Conservation (phyloP, 2,329 filamentous ascomycete species). For the Penicillium digitatum region DNA sequence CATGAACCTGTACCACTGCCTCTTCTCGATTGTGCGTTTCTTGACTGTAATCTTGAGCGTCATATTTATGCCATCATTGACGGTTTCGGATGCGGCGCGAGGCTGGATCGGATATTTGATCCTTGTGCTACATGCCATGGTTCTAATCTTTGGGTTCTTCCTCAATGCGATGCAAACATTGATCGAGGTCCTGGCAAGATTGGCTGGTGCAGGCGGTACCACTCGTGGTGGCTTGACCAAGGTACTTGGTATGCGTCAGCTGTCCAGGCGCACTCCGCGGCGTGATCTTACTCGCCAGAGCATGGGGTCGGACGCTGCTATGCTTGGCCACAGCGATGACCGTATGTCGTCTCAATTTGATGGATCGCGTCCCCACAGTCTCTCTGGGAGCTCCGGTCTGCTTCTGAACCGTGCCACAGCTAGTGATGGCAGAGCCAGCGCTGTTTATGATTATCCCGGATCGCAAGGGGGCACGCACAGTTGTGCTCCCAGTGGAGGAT, state of each 20-base stretch:
- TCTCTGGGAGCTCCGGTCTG: constrained; percentile 60
- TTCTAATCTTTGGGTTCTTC: constrained; percentile 87
- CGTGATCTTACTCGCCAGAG: constrained; percentile 69
- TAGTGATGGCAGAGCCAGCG: constrained; percentile 48
- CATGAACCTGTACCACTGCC: constrained; percentile 93
- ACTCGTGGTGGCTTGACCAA: constrained; percentile 79
- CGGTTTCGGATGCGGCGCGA: constrained; percentile 71
- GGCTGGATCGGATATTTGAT: constrained; percentile 96
- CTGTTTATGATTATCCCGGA: constrained; percentile 53
- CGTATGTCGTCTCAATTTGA: constrained; percentile 57
- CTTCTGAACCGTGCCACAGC: constrained; percentile 52
- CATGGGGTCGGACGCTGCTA: constrained; percentile 75
- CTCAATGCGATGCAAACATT: constrained; percentile 87
- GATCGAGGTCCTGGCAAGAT: constrained; percentile 78
- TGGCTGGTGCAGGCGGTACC: constrained; percentile 73
- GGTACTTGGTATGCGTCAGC: constrained; percentile 83
- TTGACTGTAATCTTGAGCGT: constrained; percentile 71
- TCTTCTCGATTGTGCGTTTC: constrained; percentile 75
- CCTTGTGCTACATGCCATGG: constrained; percentile 75
- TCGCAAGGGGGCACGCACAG: constrained; percentile 47
- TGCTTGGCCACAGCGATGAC: constrained; percentile 66
- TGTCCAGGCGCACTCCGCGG: constrained; percentile 67
- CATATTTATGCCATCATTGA: constrained; percentile 78
- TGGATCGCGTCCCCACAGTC: constrained; percentile 53
- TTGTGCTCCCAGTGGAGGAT: constrained; percentile 58